Percentiles rank a stretch among this genome's conserved stretches.
Conservation (phyloP, 306 rosid species). For the Citrullus mucosospermus region DNA sequence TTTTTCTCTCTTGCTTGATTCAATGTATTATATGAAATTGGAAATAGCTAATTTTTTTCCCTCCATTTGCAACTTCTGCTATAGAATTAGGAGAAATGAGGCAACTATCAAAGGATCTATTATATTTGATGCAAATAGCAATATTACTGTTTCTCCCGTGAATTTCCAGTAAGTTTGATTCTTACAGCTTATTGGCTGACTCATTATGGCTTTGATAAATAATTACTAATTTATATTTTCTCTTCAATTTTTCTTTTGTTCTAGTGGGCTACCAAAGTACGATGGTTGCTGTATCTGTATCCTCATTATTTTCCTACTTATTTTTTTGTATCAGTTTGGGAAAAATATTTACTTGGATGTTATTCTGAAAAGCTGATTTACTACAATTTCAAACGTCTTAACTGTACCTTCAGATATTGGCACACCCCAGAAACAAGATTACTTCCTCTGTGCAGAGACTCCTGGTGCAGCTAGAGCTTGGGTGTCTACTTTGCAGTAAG, state of each 20-base stretch:
- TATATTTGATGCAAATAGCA: slow-evolving; percentile 82
- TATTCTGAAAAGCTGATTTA: background rate
- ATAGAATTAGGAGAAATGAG: slow-evolving; percentile 84
- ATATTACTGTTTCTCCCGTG: slow-evolving; percentile 81
- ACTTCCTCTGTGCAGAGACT: slow-evolving; percentile 97
- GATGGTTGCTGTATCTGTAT: slow-evolving; percentile 98
- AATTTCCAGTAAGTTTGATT: slow-evolving; percentile 70
- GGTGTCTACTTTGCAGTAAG: slow-evolving; percentile 95
- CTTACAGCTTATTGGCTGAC: slow-evolving; percentile 5
- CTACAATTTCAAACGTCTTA: slow-evolving; percentile 22
- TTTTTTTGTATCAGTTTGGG: background rate
- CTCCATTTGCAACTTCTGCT: slow-evolving; percentile 6
- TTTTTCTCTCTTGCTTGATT: slow-evolving; percentile 2
- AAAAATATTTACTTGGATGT: background rate
- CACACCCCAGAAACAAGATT: slow-evolving; percentile 93
- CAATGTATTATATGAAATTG: background rate
- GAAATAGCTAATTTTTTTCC: background rate
- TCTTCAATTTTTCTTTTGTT: slow-evolving; percentile 8
- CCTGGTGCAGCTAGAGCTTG: slow-evolving; percentile 98
- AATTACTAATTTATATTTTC: slow-evolving; percentile 12
- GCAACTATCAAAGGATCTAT: slow-evolving; percentile 73
- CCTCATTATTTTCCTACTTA: slow-evolving; percentile 22
- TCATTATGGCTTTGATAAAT: background rate
- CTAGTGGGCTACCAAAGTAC: slow-evolving; percentile 81
- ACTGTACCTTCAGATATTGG: slow-evolving; percentile 61